These are phyloP conservation scores for Bjerkandera adusta DNA, from an alignment of 1,284 basidiomycete genomes.

Conservation along the genomic window DNA sequence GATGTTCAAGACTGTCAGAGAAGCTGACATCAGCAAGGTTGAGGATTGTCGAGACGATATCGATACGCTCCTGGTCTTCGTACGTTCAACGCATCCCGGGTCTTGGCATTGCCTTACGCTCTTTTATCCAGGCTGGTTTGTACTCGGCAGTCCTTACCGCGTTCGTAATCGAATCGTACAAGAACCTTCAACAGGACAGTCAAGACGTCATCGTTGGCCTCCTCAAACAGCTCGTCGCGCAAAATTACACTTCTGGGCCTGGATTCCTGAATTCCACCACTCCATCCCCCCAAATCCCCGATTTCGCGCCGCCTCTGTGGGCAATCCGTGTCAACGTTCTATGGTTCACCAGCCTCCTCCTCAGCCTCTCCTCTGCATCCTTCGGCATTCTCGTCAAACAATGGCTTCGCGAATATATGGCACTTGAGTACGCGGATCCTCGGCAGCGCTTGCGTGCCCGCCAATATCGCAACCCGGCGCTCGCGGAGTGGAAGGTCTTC, in stretches of 20 bases:
- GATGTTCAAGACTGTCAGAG: neutral
- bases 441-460: slow-evolving; percentile 9
- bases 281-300: neutral
- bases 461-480: slow-evolving; percentile 12
- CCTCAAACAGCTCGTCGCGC: slow-evolving; percentile 1
- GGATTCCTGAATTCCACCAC: neutral
- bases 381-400: slow-evolving; percentile 20
- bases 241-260: neutral
- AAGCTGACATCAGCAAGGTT: neutral
- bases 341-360: slow-evolving; percentile 17
- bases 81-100: too few species aligned
- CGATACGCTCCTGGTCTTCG: slow-evolving; percentile 16
- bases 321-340: slow-evolving; percentile 12
- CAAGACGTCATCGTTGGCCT: neutral
- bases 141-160: slow-evolving; percentile 19
- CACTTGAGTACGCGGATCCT: neutral
- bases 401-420: slow-evolving; percentile 17
- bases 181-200: slow-evolving; percentile 3
- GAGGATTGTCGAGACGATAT: slow-evolving; percentile 12
- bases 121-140: slow-evolving; percentile 17
- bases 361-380: slow-evolving; percentile 17
- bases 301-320: neutral
- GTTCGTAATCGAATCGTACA: slow-evolving; percentile 16
- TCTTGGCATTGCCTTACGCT: too few species aligned
- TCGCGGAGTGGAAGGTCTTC: slow-evolving; percentile 13